Conservation (phyloP, 1,139 yeast species). For the Nakaseomyces kungkrabaensis region DNA sequence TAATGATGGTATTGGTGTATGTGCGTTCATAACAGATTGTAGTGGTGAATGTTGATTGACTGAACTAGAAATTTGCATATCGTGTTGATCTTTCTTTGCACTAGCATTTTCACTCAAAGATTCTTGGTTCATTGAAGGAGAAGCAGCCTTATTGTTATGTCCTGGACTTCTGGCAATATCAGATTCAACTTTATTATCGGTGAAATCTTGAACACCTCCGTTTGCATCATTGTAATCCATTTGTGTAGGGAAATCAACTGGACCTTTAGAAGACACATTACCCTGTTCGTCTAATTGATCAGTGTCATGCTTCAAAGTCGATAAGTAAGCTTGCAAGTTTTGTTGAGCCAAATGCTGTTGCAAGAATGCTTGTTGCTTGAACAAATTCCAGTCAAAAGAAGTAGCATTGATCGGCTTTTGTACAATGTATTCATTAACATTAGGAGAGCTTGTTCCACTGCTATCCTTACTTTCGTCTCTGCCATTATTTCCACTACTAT, state of each 20-base stretch:
- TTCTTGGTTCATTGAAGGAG: neutral
- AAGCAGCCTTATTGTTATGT: neutral
- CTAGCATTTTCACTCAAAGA: neutral
- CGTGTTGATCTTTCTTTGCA: neutral
- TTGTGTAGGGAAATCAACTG: neutral
- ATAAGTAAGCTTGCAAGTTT: constrained; percentile 26
- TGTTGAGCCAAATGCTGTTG: constrained; percentile 30
- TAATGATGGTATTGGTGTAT: neutral
- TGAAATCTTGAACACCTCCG: neutral
- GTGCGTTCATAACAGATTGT: neutral
- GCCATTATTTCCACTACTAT: neutral
- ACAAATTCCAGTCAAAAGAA: constrained; percentile 29
- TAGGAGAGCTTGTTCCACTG: constrained; percentile 1
- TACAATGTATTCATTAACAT: constrained; percentile 19
- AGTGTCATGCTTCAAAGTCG: constrained; percentile 15
- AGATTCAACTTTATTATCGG: neutral
- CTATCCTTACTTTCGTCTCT: constrained; percentile 1
- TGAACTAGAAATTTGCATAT: neutral
- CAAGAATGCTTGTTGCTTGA: constrained; percentile 28
- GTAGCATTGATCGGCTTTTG: constrained; percentile 27
- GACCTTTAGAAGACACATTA: neutral
- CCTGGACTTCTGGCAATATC: neutral
- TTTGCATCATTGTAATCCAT: neutral
- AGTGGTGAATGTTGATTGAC: neutral
- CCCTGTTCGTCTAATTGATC: neutral